Percentiles rank a stretch among this genome's conserved stretches.
Evolutionary conservation across 2,329 filamentous ascomycete genomes (phyloP).

Genomic region (Leptosphaerulina australis): DNA sequence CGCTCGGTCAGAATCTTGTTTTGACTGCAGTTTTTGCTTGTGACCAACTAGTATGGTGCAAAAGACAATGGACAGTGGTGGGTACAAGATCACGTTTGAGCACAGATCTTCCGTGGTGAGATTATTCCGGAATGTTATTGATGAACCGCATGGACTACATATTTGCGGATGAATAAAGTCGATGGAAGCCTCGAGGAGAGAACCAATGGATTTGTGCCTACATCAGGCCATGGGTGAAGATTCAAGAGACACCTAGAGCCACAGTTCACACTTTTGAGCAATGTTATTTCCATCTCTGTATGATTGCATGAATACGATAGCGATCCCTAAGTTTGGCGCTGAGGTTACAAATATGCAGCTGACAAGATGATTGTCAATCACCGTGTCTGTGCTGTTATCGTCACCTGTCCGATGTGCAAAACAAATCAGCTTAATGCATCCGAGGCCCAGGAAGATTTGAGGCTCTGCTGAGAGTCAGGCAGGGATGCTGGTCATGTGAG

Average conservation of each 20-base stretch:
- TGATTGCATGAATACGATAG: background rate
- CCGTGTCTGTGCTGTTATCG: background rate
- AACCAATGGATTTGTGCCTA: background rate
- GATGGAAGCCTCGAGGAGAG: background rate
- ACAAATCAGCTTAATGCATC: background rate
- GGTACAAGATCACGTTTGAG: conserved; percentile 3
- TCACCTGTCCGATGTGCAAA: background rate
- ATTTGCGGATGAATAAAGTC: background rate
- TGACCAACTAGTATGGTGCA: background rate
- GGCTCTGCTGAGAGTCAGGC: background rate
- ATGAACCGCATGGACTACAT: background rate
- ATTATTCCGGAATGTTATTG: background rate
- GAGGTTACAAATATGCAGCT: background rate
- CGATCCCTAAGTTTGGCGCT: background rate
- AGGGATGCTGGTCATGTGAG: conserved; percentile 1
- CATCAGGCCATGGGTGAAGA: background rate
- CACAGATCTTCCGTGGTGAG: conserved; percentile 13
- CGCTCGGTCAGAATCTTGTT: conserved; percentile 1
- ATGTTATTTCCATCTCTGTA: background rate
- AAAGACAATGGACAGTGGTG: background rate
- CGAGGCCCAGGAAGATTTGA: background rate
- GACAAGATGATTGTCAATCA: background rate
- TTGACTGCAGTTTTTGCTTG: background rate
- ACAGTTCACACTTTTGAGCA: background rate
- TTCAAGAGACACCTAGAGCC: background rate